phyloP scores from a whole-genome alignment of 1,284 basidiomycete genomes.

The Amylostereum areolatum region DNA sequence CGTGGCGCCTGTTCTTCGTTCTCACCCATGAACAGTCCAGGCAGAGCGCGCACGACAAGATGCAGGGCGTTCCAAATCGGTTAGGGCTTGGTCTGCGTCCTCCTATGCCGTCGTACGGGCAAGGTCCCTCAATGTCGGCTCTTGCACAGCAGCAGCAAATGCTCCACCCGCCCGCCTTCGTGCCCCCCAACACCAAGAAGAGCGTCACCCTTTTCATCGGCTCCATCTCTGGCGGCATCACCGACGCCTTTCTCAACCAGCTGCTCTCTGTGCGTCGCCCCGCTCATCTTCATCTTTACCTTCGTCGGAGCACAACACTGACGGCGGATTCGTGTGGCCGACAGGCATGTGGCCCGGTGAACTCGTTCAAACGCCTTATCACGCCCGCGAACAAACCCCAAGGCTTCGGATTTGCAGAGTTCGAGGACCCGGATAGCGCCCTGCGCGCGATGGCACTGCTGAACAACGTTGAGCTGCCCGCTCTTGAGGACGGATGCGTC shows the following conservation, averaged over 20 bases:
- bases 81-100: constrained; percentile 81
- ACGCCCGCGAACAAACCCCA: constrained; percentile 89
- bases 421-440: constrained; percentile 84
- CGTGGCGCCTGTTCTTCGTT: no score
- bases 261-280: constrained; percentile 63
- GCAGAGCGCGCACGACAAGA: constrained; percentile 22
- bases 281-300: background rate
- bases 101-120: constrained; percentile 76
- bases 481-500: constrained; percentile 76
- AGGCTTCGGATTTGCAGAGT: constrained; percentile 94
- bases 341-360: constrained; percentile 83
- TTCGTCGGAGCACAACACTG: background rate
- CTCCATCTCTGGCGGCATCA: constrained; percentile 91
- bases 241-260: constrained; percentile 71
- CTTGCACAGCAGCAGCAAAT: constrained; percentile 78
- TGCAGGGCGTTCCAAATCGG: constrained; percentile 66
- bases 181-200: constrained; percentile 54
- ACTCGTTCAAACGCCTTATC: constrained; percentile 85
- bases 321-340: background rate
- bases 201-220: constrained; percentile 81
- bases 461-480: constrained; percentile 82
- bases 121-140: constrained; percentile 82
- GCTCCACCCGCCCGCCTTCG: constrained; percentile 52
- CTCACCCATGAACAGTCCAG: background rate
- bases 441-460: constrained; percentile 76